Conservation (phyloP, 2,329 filamentous ascomycete genomes). For the Penicillium hordei region DNA sequence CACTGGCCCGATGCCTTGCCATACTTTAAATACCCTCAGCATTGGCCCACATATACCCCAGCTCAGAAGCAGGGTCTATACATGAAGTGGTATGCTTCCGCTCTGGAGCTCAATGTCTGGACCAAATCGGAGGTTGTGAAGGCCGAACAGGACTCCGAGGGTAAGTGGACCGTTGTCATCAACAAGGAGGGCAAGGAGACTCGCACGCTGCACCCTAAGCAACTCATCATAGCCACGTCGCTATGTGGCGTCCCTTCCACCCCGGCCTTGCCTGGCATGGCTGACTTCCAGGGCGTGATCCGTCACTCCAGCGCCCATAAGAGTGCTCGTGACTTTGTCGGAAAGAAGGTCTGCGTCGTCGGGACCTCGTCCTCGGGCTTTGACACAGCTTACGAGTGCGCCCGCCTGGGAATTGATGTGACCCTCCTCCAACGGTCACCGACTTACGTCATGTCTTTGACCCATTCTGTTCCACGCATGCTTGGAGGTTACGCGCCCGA, state of each 20-base stretch:
- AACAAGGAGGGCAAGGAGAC: constrained; percentile 24
- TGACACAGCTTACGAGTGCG: constrained; percentile 30
- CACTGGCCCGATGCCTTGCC: constrained; percentile 33
- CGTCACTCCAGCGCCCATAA: constrained; percentile 27
- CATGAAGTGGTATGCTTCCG: constrained; percentile 31
- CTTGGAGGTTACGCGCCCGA: constrained; percentile 27
- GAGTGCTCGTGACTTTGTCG: constrained; percentile 26
- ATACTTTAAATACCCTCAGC: constrained; percentile 33
- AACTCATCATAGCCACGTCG: constrained; percentile 28
- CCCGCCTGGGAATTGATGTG: constrained; percentile 28
- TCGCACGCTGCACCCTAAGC: constrained; percentile 26
- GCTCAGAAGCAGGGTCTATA: constrained; percentile 32
- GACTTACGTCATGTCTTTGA: constrained; percentile 36
- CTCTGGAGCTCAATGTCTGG: constrained; percentile 30
- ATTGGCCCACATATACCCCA: constrained; percentile 36
- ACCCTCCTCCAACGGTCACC: constrained; percentile 33
- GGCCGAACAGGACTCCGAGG: constrained; percentile 21
- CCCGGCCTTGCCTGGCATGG: constrained; percentile 34
- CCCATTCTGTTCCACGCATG: constrained; percentile 26
- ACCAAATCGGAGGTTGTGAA: constrained; percentile 24
- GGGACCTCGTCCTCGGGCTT: constrained; percentile 33
- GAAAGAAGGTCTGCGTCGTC: constrained; percentile 32
- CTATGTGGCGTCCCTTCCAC: constrained; percentile 28
- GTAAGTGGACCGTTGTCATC: constrained; percentile 24
- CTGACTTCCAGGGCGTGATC: constrained; percentile 24